A percentile compares a stretch with the other conserved stretches of the same genome.
Evolutionary conservation across 2,329 filamentous ascomycete species (phyloP).

Genomic region (Geosmithia putterillii): DNA sequence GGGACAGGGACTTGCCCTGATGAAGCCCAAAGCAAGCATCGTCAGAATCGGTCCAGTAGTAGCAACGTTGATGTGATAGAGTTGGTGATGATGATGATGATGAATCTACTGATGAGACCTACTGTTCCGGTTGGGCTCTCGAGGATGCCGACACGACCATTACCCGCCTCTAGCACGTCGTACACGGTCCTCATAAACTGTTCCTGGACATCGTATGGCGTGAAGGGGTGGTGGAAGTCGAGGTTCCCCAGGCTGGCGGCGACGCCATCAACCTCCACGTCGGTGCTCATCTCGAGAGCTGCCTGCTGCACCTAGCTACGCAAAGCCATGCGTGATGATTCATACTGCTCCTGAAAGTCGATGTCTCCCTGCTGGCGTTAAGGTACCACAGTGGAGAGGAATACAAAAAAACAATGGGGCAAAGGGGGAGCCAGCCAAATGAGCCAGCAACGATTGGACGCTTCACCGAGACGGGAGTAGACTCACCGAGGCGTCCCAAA

Average conservation of each 20-base stretch:
- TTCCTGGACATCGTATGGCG: slow-evolving; percentile 76
- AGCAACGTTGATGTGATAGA: not conserved
- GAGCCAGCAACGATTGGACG: too few relatives aligned
- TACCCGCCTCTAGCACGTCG: slow-evolving; percentile 54
- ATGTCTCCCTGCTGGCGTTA: not conserved
- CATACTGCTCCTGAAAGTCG: too few relatives aligned
- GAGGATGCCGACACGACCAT: slow-evolving; percentile 74
- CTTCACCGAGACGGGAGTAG: too few relatives aligned
- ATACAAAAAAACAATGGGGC: too few relatives aligned
- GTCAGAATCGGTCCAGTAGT: not conserved
- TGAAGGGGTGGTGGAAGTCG: slow-evolving; percentile 78
- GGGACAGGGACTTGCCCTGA: slow-evolving; percentile 77
- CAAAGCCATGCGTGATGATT: not conserved
- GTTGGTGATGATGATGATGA: not conserved
- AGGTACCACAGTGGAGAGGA: too few relatives aligned
- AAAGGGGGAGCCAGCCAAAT: too few relatives aligned
- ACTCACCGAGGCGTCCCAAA: too few relatives aligned
- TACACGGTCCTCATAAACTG: slow-evolving; percentile 83
- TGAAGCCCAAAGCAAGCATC: not conserved
- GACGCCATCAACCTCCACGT: slow-evolving; percentile 3
- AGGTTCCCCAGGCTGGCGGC: slow-evolving; percentile 15
- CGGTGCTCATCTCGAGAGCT: not conserved
- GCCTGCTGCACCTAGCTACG: not conserved
- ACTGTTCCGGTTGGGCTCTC: slow-evolving; percentile 84
- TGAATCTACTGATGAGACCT: slow-evolving; percentile 9